These are phyloP conservation scores for Ramaria sp. DNA, from an alignment of 768 basidiomycete genomes.

Conservation along the genomic window DNA sequence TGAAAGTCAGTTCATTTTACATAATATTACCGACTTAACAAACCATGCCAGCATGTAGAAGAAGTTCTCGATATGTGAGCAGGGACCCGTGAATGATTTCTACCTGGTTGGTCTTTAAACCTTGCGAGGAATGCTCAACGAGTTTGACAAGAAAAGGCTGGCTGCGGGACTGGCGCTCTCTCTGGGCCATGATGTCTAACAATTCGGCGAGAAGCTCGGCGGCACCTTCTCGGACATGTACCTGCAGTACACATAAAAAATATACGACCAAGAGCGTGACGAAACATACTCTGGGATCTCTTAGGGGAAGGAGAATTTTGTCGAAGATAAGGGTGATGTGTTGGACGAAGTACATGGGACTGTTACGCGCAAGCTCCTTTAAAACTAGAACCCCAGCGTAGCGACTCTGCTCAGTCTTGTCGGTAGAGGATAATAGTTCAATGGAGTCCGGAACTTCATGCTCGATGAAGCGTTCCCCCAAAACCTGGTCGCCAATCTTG, in stretches of 20 bases:
- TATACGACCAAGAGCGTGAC: background rate
- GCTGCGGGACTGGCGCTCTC: constrained; percentile 58
- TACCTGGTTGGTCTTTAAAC: constrained; percentile 67
- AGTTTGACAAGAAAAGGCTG: constrained; percentile 63
- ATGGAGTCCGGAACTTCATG: constrained; percentile 81
- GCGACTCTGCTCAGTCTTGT: constrained; percentile 63
- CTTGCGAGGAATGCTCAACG: constrained; percentile 75
- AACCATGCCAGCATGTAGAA: constrained; percentile 92
- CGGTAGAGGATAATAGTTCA: constrained; percentile 66
- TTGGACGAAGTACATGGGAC: constrained; percentile 77
- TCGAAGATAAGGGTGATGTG: constrained; percentile 85
- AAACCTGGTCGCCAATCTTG: constrained; percentile 68
- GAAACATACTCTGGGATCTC: constrained; percentile 63
- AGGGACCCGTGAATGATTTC: constrained; percentile 91
- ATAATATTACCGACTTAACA: constrained; percentile 18
- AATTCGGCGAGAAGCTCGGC: constrained; percentile 91
- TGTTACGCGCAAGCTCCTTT: constrained; percentile 87
- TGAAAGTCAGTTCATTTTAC: constrained; percentile 1
- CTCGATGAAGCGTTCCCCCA: constrained; percentile 85
- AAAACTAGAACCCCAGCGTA: constrained; percentile 92
- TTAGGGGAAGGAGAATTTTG: constrained; percentile 82
- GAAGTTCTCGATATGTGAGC: constrained; percentile 81
- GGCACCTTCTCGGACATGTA: constrained; percentile 86
- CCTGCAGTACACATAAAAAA: constrained; percentile 7
- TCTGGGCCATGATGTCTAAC: constrained; percentile 71